Evolutionary conservation across 2,329 filamentous ascomycete species (phyloP).

Genomic region (Stachybotrys chlorohalonatus): DNA sequence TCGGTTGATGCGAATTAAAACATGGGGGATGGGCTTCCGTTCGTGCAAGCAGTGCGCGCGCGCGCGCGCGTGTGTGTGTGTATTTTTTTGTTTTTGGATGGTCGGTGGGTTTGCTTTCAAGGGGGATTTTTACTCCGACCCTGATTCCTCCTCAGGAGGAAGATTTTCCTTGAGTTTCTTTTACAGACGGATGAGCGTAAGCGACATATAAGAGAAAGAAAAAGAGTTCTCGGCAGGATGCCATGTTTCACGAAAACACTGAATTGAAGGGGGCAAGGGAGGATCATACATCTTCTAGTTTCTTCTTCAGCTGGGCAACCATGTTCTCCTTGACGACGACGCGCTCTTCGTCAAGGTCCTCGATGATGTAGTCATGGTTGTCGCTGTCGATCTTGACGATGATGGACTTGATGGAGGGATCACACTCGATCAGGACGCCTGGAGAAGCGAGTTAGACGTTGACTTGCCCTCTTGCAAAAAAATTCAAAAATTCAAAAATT

Average conservation of each 20-base stretch:
- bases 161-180: constrained; percentile 42
- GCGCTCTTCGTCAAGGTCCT: constrained; percentile 70
- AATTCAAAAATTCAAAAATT: neutral
- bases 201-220: neutral
- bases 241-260: neutral
- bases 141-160: constrained; percentile 41
- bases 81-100: neutral
- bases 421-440: constrained; percentile 72
- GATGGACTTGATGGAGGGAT: constrained; percentile 82
- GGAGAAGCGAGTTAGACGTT: neutral
- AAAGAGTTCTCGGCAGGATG: neutral
- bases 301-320: constrained; percentile 56
- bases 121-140: constrained; percentile 32
- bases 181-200: constrained; percentile 10
- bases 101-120: neutral
- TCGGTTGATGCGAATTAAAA: too few species aligned
- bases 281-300: constrained; percentile 54
- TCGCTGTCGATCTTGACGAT: constrained; percentile 67
- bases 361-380: constrained; percentile 66
- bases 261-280: neutral
- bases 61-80: too few species aligned
- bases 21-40: too few species aligned
- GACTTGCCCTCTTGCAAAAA: too few species aligned
- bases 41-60: too few species aligned
- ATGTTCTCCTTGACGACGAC: constrained; percentile 68